Conservation (phyloP, 192 early-diverging fungal species). For the Backusella tarrabulga region DNA sequence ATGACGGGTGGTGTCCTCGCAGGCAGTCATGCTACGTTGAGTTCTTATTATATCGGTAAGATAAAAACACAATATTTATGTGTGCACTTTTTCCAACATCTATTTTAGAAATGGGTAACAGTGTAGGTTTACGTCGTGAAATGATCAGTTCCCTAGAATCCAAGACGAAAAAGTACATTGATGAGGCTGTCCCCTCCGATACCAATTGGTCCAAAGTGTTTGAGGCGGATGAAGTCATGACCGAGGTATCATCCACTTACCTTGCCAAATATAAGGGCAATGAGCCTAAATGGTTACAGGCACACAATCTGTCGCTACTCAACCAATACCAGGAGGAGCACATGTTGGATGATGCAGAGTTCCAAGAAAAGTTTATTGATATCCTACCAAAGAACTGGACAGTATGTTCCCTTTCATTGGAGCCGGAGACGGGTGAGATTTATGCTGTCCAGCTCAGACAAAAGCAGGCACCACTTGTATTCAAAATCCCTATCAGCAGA, state of each 20-base stretch:
- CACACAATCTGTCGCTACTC: conserved; percentile 22
- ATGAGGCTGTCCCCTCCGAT: neutral
- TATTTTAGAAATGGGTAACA: conserved; percentile 57
- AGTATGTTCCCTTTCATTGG: conserved; percentile 77
- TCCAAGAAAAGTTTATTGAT: conserved; percentile 50
- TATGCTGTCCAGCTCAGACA: conserved; percentile 66
- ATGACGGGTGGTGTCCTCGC: neutral
- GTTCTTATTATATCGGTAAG: conserved; percentile 53
- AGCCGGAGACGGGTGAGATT: conserved; percentile 60
- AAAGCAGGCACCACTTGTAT: conserved; percentile 49
- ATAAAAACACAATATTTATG: neutral
- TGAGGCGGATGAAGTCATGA: conserved; percentile 4
- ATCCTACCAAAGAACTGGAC: conserved; percentile 70
- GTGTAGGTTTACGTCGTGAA: conserved; percentile 59
- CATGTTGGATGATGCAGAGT: conserved; percentile 35
- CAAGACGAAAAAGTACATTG: conserved; percentile 34
- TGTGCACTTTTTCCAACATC: neutral
- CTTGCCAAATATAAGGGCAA: neutral
- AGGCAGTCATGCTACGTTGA: conserved; percentile 25
- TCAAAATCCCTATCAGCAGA: conserved; percentile 75
- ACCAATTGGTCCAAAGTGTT: conserved; percentile 1
- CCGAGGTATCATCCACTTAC: neutral
- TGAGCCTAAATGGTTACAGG: conserved; percentile 24
- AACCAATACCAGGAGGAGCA: conserved; percentile 39
- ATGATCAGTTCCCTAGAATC: conserved; percentile 49